phyloP scores from a whole-genome alignment of 495 filamentous ascomycete species.

The Glutinoglossum americanum region DNA sequence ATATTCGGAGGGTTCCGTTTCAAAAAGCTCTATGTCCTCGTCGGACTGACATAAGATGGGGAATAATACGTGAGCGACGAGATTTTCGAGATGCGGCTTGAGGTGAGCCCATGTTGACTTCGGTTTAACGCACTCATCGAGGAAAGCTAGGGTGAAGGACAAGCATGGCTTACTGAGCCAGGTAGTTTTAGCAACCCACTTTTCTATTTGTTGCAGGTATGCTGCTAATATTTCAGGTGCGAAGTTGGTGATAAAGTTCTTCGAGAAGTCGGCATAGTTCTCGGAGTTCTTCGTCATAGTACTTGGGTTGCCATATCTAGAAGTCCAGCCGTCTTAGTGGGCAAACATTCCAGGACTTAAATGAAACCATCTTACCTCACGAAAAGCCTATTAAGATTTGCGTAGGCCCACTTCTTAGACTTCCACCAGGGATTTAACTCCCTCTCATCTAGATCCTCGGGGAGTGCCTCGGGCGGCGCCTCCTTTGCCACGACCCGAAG shows the following conservation, averaged over 20 bases:
- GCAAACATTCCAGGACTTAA: not conserved
- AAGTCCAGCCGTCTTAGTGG: not conserved
- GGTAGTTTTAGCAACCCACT: slow-evolving; percentile 82
- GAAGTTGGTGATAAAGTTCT: slow-evolving; percentile 75
- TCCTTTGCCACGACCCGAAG: slow-evolving; percentile 71
- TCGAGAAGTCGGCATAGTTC: slow-evolving; percentile 59
- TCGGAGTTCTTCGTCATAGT: slow-evolving; percentile 43
- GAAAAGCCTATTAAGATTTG: slow-evolving; percentile 86
- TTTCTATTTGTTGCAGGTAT: slow-evolving; percentile 82
- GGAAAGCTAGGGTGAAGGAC: slow-evolving; percentile 74
- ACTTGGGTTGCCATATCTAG: slow-evolving; percentile 72
- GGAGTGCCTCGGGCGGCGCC: slow-evolving; percentile 53
- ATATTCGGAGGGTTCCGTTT: slow-evolving; percentile 85
- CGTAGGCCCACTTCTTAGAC: slow-evolving; percentile 98
- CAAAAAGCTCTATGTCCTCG: slow-evolving; percentile 85
- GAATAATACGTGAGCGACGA: slow-evolving; percentile 86
- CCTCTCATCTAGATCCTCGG: slow-evolving; percentile 65
- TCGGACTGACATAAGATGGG: slow-evolving; percentile 82
- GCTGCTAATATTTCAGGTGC: slow-evolving; percentile 87
- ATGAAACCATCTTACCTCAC: slow-evolving; percentile 40
- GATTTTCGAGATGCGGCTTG: slow-evolving; percentile 75
- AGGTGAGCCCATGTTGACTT: slow-evolving; percentile 91
- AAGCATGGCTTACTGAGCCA: slow-evolving; percentile 91
- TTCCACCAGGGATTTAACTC: slow-evolving; percentile 98
- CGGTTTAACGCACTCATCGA: slow-evolving; percentile 94